Conservation (phyloP, 306 rosid genomes). For the Mimosa pudica region DNA sequence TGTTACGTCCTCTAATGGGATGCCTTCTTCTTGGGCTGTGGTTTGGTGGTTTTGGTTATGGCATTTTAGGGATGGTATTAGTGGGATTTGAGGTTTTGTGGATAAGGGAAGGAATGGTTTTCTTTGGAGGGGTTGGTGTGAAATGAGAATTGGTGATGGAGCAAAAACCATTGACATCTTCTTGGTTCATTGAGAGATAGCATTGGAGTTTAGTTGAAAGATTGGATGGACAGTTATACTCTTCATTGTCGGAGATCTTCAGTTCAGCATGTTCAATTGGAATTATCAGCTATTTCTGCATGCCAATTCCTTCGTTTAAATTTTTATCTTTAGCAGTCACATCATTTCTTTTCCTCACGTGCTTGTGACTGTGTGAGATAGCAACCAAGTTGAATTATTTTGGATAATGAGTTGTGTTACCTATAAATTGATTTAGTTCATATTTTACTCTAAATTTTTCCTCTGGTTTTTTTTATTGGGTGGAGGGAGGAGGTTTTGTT, state of each 20-base stretch:
- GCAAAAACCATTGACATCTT: slow-evolving; percentile 39
- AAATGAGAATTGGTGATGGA: slow-evolving; percentile 28
- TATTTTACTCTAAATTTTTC: too few species aligned
- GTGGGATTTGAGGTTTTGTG: slow-evolving; percentile 1
- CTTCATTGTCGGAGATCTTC: too few species aligned
- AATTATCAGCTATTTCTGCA: neutral
- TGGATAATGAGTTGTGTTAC: too few species aligned
- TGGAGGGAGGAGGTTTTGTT: too few species aligned
- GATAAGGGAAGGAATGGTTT: slow-evolving; percentile 16
- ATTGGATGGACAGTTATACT: neutral
- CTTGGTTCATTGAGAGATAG: neutral
- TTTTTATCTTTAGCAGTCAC: neutral
- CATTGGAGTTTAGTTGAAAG: neutral
- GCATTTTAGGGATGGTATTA: slow-evolving; percentile 33
- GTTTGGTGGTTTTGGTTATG: slow-evolving; percentile 39
- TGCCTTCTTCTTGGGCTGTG: slow-evolving; percentile 61
- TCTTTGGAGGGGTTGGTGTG: neutral
- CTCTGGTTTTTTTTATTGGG: too few species aligned
- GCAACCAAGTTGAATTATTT: too few species aligned
- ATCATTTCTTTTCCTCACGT: neutral
- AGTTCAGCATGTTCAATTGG: neutral
- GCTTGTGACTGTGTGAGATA: too few species aligned
- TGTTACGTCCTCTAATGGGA: slow-evolving; percentile 66
- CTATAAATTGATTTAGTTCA: too few species aligned
- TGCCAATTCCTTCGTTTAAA: too few species aligned